A percentile compares a stretch with the other conserved stretches of the same genome.
Conservation (phyloP, 257 asterid genomes). For the Parsonsia alboflavescens region DNA sequence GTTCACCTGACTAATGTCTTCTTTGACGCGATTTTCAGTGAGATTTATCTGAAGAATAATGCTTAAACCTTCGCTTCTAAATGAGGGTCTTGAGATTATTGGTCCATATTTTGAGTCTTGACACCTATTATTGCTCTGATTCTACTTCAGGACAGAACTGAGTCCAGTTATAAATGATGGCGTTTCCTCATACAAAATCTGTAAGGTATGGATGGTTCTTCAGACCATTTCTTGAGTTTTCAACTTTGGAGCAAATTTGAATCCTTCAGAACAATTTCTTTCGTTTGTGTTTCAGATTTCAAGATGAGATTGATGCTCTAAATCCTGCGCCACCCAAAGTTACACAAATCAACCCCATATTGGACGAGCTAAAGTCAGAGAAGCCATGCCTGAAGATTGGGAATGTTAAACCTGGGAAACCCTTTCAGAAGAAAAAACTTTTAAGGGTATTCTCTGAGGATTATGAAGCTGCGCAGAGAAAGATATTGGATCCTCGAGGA, state of each 20-base stretch:
- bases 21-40: not conserved
- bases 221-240: not conserved
- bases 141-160: not conserved
- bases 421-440: slow-evolving; percentile 41
- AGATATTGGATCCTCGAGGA: slow-evolving; percentile 63
- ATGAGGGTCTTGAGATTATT: not conserved
- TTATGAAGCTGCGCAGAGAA: slow-evolving; percentile 39
- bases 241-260: not conserved
- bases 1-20: not conserved
- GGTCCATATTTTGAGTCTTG: not conserved
- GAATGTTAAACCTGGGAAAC: slow-evolving; percentile 12
- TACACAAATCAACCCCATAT: not conserved
- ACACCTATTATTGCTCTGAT: not conserved
- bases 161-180: not conserved
- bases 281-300: slow-evolving; percentile 30
- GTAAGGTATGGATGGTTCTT: slow-evolving; percentile 25
- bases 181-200: slow-evolving; percentile 21
- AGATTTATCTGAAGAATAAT: not conserved
- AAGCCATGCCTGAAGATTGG: slow-evolving; percentile 1
- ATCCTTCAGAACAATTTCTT: not conserved
- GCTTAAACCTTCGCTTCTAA: not conserved
- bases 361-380: slow-evolving; percentile 5
- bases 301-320: slow-evolving; percentile 30
- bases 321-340: slow-evolving; percentile 9
- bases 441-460: slow-evolving; percentile 63